A percentile compares a stretch with the other conserved stretches of the same genome.
Conservation (phyloP, 768 basidiomycete species). For the Leccinum fibrillosum region DNA sequence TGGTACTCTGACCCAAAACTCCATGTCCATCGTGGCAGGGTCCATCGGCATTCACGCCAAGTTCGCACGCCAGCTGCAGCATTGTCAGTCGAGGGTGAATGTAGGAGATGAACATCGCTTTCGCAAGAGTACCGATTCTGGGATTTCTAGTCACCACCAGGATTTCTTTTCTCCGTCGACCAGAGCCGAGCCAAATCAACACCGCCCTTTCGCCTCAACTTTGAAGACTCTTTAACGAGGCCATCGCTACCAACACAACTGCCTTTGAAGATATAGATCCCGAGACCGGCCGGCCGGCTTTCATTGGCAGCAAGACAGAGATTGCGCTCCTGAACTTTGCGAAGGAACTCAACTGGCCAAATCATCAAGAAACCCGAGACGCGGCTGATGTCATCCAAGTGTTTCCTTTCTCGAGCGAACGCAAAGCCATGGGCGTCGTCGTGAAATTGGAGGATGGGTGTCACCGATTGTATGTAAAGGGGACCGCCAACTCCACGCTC, state of each 20-base stretch:
- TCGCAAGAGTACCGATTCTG: constrained; percentile 31
- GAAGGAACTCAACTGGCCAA: constrained; percentile 72
- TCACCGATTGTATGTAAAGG: constrained; percentile 82
- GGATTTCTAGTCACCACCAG: constrained; percentile 39
- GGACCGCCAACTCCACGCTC: constrained; percentile 43
- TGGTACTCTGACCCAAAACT: constrained; percentile 93
- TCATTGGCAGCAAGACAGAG: constrained; percentile 95
- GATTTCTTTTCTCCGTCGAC: constrained; percentile 82
- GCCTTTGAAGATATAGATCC: constrained; percentile 83
- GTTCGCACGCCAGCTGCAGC: constrained; percentile 76
- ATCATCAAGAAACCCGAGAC: constrained; percentile 68
- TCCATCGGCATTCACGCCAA: constrained; percentile 93
- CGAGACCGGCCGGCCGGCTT: constrained; percentile 54
- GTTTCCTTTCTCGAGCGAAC: constrained; percentile 91
- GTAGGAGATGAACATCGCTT: constrained; percentile 49
- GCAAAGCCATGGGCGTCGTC: constrained; percentile 94
- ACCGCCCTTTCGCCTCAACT: constrained; percentile 58
- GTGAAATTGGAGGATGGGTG: constrained; percentile 50
- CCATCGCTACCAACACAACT: constrained; percentile 90
- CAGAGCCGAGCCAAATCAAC: constrained; percentile 56
- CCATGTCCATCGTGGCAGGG: constrained; percentile 95
- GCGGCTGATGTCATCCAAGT: constrained; percentile 66
- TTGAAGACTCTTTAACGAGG: constrained; percentile 69
- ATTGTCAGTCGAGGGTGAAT: constrained; percentile 70
- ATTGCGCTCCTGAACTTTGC: constrained; percentile 86